A percentile compares a stretch with the other conserved stretches of the same genome.
Evolutionary conservation across 345 rosid genomes (phyloP).

Genomic region (Moringa oleifera): DNA sequence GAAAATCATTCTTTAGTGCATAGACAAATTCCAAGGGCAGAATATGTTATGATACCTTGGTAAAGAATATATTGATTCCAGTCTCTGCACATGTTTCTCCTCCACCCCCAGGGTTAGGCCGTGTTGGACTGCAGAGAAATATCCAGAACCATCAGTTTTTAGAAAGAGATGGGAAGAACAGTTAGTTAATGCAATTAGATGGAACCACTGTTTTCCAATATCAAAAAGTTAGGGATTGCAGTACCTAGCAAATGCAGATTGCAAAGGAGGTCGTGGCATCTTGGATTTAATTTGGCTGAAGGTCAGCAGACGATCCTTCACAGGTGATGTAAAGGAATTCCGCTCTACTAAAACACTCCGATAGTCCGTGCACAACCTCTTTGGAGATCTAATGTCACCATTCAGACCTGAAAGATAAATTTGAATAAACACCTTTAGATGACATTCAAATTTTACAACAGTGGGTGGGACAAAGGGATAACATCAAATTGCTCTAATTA

Average conservation of each 20-base stretch:
- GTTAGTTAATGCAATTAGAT: constrained; percentile 10
- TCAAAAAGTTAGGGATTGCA: too few species aligned
- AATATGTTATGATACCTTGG: constrained; percentile 44
- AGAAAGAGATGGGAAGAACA: constrained; percentile 2
- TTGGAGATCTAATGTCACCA: constrained; percentile 79
- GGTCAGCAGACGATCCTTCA: constrained; percentile 67
- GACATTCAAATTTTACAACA: too few species aligned
- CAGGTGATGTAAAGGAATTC: constrained; percentile 70
- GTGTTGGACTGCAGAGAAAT: constrained; percentile 63
- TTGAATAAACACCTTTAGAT: background rate
- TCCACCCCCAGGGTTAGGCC: constrained; percentile 91
- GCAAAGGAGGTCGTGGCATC: constrained; percentile 62
- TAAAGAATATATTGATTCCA: constrained; percentile 75
- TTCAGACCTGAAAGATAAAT: constrained; percentile 62
- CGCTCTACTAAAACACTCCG: constrained; percentile 92
- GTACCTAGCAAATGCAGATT: constrained; percentile 87
- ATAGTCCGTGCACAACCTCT: constrained; percentile 51
- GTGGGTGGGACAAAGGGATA: too few species aligned
- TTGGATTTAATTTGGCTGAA: constrained; percentile 54
- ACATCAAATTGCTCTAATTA: too few species aligned
- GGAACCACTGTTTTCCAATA: constrained; percentile 6
- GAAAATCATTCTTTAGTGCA: background rate
- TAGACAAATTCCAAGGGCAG: background rate
- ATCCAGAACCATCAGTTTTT: background rate
- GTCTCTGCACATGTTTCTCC: constrained; percentile 99